These are phyloP conservation scores for Colletotrichum sp. DNA, from an alignment of 2,329 filamentous ascomycete genomes.

Conservation along the genomic window DNA sequence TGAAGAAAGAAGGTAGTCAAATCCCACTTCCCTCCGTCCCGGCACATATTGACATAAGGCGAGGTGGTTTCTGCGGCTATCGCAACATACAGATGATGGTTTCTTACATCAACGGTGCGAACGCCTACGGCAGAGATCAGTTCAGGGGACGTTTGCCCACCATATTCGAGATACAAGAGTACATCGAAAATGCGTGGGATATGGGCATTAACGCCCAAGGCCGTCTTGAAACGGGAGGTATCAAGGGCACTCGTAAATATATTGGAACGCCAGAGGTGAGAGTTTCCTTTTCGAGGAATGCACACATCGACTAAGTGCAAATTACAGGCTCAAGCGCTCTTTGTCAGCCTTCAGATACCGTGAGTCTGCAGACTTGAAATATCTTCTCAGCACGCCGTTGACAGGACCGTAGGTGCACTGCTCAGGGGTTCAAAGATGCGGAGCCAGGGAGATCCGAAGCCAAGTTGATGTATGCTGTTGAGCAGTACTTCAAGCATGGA, in stretches of 20 bases:
- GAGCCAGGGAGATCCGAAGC: conserved; percentile 50
- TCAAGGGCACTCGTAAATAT: conserved; percentile 89
- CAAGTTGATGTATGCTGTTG: conserved; percentile 70
- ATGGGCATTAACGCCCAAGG: conserved; percentile 78
- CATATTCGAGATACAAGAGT: conserved; percentile 83
- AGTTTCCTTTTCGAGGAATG: neutral
- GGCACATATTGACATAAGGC: neutral
- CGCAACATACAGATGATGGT: conserved; percentile 92
- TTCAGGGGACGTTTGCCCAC: conserved; percentile 71
- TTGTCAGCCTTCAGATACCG: conserved; percentile 71
- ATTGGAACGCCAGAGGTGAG: conserved; percentile 89
- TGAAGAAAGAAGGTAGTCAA: conserved; percentile 69
- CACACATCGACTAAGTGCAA: neutral
- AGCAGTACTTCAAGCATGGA: conserved; percentile 75
- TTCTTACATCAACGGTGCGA: conserved; percentile 73
- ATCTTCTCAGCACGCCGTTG: neutral
- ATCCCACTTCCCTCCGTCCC: neutral
- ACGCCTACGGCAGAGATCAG: conserved; percentile 59
- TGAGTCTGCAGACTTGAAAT: conserved; percentile 41
- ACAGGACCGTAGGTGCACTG: conserved; percentile 57
- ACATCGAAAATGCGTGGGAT: conserved; percentile 90
- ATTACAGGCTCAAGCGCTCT: conserved; percentile 79
- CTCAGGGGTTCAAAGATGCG: conserved; percentile 62
- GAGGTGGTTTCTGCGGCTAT: conserved; percentile 92
- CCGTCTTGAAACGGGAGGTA: conserved; percentile 82